Base-by-base conservation (phyloP, 2,329 filamentous ascomycete genomes). In the Tolypocladium album region DNA sequence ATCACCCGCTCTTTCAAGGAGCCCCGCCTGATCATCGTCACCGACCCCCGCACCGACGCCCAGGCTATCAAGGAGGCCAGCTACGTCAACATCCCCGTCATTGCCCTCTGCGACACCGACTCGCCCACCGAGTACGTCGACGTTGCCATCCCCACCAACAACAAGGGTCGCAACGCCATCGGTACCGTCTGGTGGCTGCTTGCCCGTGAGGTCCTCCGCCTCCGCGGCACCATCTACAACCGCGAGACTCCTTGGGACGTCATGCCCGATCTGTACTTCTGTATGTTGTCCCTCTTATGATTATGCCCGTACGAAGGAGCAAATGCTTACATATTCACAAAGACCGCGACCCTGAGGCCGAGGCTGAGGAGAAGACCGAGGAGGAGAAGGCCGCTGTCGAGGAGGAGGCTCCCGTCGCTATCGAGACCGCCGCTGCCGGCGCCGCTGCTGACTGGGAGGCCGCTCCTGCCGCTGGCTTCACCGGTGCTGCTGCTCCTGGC, bases 1-100 rank as follows among this genome's bases (percentile, higher is more conserved):
- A 99, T 99, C 89, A 99, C 95, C 80, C 93, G 94, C 76, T 97
- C 94, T 68, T 99, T 99, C 92, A 97, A 97, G 88, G 94, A 99
- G 86, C 94, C 94, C 76, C 95, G 95, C 80, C 86, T 99, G 76
- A 97, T 99, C 81, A 88, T 99, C 78, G 94, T 99, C 75, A 99
- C 94, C 82, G 94, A 99, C 80, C 94, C 94, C 73, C 93, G 95
- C 82, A 99, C 95, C 84, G 94, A 99, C 75, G 91, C 94, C 78
- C 94, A 99, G 88, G 94, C 94, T 76, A 99, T 99, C 88, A 97
- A 97, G 89, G 94, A 99, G 86, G 94, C 95, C 77, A 94, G 89
- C 76, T 99, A 99, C 82, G 94, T 99, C 84, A 99, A 99, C 88
- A 97, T 99, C 78, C 94, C 94, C 77, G 94, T 99, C 81, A 97